Conservation (phyloP, 2,329 filamentous ascomycete genomes). For the Paecilomyces variotii region DNA sequence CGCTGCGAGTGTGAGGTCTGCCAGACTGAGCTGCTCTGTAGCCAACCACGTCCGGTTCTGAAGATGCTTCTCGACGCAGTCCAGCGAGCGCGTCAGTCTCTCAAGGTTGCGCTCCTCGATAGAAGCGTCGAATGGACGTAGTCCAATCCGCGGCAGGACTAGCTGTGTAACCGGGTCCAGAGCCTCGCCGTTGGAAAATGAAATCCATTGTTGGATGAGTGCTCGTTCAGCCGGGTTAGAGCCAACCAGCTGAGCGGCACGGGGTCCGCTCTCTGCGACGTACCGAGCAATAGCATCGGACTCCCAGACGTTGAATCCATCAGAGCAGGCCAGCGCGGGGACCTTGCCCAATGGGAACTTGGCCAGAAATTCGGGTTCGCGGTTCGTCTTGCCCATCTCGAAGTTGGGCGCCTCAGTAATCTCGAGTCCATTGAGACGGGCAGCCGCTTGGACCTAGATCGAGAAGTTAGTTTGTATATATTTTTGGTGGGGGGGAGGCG, state of each 20-base stretch:
- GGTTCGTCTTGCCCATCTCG: constrained; percentile 36
- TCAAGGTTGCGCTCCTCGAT: constrained; percentile 11
- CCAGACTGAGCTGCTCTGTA: constrained; percentile 15
- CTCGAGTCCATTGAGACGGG: constrained; percentile 29
- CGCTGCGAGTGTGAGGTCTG: constrained; percentile 18
- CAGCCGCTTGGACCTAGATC: constrained; percentile 21
- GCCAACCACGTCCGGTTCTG: constrained; percentile 14
- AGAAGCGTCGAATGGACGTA: constrained; percentile 12
- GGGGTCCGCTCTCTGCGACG: constrained; percentile 40
- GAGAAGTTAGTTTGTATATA: not conserved
- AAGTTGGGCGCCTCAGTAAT: constrained; percentile 27
- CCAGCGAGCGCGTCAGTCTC: constrained; percentile 13
- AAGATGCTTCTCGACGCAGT: constrained; percentile 13
- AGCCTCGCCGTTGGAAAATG: constrained; percentile 30
- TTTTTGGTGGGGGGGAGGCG: not conserved
- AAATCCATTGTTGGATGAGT: constrained; percentile 40
- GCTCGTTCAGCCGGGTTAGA: constrained; percentile 33
- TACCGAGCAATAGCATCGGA: constrained; percentile 42
- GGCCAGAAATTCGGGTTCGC: constrained; percentile 38
- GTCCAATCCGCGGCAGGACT: constrained; percentile 14
- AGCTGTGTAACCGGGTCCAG: constrained; percentile 10
- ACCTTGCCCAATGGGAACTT: constrained; percentile 49
- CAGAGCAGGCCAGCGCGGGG: constrained; percentile 41
- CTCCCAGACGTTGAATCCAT: constrained; percentile 42
- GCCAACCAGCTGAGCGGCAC: constrained; percentile 39